Evolutionary conservation across 768 basidiomycete genomes (phyloP).

Genomic region (Suillus alpinus): DNA sequence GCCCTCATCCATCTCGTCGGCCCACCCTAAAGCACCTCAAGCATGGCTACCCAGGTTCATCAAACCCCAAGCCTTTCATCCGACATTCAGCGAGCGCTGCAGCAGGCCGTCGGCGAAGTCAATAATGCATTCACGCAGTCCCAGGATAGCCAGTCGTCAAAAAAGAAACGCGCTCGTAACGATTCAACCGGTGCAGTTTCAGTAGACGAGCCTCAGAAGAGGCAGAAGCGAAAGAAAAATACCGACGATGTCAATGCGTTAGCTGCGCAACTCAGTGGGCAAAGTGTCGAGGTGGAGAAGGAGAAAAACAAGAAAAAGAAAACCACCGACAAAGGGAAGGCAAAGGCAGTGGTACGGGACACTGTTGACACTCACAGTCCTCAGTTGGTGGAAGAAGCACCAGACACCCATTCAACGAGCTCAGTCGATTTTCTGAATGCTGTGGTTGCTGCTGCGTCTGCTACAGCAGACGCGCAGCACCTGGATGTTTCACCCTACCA

Average conservation of each 20-base stretch:
- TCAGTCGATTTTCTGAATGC: slow-evolving; percentile 62
- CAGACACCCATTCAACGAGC: slow-evolving; percentile 42
- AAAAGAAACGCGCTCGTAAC: slow-evolving; percentile 34
- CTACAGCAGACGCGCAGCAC: slow-evolving; percentile 37
- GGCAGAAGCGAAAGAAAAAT: slow-evolving; percentile 35
- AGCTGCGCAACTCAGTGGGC: background rate
- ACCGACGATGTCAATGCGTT: slow-evolving; percentile 17
- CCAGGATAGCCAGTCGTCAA: slow-evolving; percentile 22
- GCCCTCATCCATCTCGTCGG: slow-evolving; percentile 38
- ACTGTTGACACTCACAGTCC: slow-evolving; percentile 29
- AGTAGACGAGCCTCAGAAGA: slow-evolving; percentile 13
- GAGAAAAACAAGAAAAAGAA: slow-evolving; percentile 33
- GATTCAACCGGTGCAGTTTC: slow-evolving; percentile 8
- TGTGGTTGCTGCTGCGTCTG: slow-evolving; percentile 63
- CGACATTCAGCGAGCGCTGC: slow-evolving; percentile 50
- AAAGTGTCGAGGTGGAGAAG: background rate
- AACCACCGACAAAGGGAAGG: slow-evolving; percentile 31
- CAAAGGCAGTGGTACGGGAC: slow-evolving; percentile 27
- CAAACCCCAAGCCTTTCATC: slow-evolving; percentile 29
- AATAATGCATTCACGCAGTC: slow-evolving; percentile 36
- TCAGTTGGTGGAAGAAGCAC: slow-evolving; percentile 30
- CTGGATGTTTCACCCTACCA: slow-evolving; percentile 26
- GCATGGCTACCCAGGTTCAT: slow-evolving; percentile 19
- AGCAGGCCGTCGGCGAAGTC: slow-evolving; percentile 45
- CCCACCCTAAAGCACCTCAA: slow-evolving; percentile 38